A percentile compares a stretch with the other conserved stretches of the same genome.
These are phyloP conservation scores for Colletotrichum destructivum DNA, from an alignment of 2,329 filamentous ascomycete genomes.

Conservation along the genomic window DNA sequence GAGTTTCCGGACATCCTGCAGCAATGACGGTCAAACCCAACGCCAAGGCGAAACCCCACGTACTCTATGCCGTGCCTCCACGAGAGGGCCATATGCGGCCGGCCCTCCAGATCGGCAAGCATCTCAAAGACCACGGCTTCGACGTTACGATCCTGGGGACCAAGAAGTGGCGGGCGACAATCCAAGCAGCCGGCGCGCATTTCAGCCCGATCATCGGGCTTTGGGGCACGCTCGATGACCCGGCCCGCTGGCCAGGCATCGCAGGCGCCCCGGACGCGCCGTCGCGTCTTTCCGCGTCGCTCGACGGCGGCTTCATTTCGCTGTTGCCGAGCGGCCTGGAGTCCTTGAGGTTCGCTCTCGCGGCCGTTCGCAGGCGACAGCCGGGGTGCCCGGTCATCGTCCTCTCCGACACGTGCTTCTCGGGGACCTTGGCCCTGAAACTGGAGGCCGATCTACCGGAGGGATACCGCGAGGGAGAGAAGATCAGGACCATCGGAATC, in stretches of 20 bases:
- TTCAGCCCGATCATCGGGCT: slow-evolving; percentile 34
- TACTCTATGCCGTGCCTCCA: slow-evolving; percentile 23
- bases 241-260: slow-evolving; percentile 20
- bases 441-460: slow-evolving; percentile 17
- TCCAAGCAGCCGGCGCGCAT: slow-evolving; percentile 9
- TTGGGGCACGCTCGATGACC: slow-evolving; percentile 29
- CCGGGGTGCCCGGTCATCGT: background rate
- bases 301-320: slow-evolving; percentile 19
- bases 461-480: background rate
- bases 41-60: background rate
- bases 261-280: slow-evolving; percentile 4
- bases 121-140: slow-evolving; percentile 16
- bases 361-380: slow-evolving; percentile 5
- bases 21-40: background rate
- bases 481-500: slow-evolving; percentile 10
- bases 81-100: slow-evolving; percentile 35
- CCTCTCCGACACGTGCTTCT: slow-evolving; percentile 34
- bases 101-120: slow-evolving; percentile 23
- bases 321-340: slow-evolving; percentile 27
- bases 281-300: slow-evolving; percentile 17
- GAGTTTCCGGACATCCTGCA: background rate
- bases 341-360: slow-evolving; percentile 21
- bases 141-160: slow-evolving; percentile 25
- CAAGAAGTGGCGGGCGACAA: slow-evolving; percentile 2
- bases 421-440: slow-evolving; percentile 8